phyloP scores from a whole-genome alignment of 371 early-diverging fungal genomes.

The Mycotypha africana region DNA sequence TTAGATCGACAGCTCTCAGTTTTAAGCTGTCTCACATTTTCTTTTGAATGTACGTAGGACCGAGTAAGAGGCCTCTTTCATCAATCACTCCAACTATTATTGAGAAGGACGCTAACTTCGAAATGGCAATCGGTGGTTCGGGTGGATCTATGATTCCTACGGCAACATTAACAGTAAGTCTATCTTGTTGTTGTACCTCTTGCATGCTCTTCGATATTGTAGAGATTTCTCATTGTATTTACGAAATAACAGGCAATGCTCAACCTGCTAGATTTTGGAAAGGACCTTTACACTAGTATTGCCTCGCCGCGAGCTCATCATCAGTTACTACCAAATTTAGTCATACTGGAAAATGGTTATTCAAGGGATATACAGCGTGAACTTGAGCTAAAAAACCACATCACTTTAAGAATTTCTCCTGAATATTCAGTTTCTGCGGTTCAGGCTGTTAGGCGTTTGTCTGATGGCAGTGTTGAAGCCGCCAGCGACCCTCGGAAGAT shows the following conservation, averaged over 20 bases:
- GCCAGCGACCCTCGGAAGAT: constrained; percentile 43
- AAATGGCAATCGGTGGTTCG: constrained; percentile 84
- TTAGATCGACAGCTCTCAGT: too few relatives aligned
- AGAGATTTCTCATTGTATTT: too few relatives aligned
- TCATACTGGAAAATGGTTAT: constrained; percentile 28
- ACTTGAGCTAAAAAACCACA: constrained; percentile 20
- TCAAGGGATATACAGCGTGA: constrained; percentile 1
- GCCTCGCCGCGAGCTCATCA: constrained; percentile 86
- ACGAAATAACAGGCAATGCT: constrained; percentile 54
- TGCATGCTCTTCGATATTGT: too few relatives aligned
- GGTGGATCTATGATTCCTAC: constrained; percentile 97
- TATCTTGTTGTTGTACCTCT: too few relatives aligned
- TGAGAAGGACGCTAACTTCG: constrained; percentile 62
- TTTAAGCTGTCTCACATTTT: too few relatives aligned
- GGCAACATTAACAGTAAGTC: constrained; percentile 65
- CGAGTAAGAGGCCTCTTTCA: constrained; percentile 91
- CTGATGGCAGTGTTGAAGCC: constrained; percentile 28
- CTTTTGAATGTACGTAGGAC: too few relatives aligned
- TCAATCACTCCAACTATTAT: constrained; percentile 88
- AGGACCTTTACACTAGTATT: constrained; percentile 70
- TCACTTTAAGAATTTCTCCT: constrained; percentile 3
- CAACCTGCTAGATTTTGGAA: constrained; percentile 66
- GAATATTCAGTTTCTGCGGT: constrained; percentile 22
- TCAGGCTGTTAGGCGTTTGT: constrained; percentile 26
- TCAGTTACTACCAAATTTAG: constrained; percentile 82